Evolutionary conservation across 176 grass and related monocot genomes (phyloP).

Genomic region (Cocos nucifera): DNA sequence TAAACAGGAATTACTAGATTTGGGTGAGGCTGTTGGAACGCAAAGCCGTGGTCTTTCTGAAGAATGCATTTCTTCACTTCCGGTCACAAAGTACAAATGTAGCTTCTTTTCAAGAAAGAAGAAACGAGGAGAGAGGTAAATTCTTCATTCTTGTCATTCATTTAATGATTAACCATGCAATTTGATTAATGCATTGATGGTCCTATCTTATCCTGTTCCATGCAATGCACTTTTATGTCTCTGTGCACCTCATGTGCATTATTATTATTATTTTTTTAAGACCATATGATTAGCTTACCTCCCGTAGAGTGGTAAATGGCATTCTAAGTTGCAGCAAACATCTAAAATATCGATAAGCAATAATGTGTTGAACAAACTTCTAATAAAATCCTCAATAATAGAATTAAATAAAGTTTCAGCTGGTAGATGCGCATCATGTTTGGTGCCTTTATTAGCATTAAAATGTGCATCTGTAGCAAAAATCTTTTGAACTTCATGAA

Average conservation of each 20-base stretch:
- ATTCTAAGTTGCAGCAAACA: too few species aligned
- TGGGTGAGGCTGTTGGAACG: slow-evolving; percentile 89
- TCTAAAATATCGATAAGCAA: too few species aligned
- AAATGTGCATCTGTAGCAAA: too few species aligned
- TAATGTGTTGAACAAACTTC: too few species aligned
- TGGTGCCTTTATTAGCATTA: too few species aligned
- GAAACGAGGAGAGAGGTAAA: slow-evolving; percentile 55
- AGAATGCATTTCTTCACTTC: slow-evolving; percentile 79
- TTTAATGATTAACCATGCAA: not conserved
- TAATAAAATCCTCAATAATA: too few species aligned
- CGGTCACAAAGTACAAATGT: slow-evolving; percentile 84
- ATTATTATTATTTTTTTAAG: too few species aligned
- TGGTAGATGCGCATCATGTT: too few species aligned
- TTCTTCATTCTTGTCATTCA: slow-evolving; percentile 9
- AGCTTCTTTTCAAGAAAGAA: slow-evolving; percentile 87
- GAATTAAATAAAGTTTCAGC: too few species aligned
- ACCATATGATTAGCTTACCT: too few species aligned
- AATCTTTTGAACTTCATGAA: too few species aligned
- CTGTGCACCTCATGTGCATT: not conserved
- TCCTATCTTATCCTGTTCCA: not conserved
- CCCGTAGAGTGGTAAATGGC: too few species aligned
- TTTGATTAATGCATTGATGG: not conserved
- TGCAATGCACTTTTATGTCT: not conserved
- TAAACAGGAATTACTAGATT: slow-evolving; percentile 83
- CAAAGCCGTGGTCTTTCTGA: slow-evolving; percentile 82